Evolutionary conservation across 2,329 filamentous ascomycete genomes (phyloP).

Genomic region (Paracorniculantispora psalliotae): DNA sequence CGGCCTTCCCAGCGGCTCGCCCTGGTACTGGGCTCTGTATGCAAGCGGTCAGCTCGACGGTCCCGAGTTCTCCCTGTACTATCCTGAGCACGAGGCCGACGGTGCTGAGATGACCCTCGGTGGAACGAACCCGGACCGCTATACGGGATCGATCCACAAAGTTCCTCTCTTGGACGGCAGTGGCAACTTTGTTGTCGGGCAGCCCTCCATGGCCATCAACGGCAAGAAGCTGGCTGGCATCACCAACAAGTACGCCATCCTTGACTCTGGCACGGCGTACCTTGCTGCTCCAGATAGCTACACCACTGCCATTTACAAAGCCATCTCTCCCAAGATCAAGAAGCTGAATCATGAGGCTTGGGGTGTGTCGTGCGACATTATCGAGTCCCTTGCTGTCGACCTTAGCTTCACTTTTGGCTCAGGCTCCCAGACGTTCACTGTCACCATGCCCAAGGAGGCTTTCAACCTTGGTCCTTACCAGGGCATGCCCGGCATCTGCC

Average conservation of each 20-base stretch:
- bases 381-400: conserved; percentile 24
- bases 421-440: conserved; percentile 19
- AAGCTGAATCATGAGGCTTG: conserved; percentile 29
- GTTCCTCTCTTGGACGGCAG: conserved; percentile 21
- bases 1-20: conserved; percentile 11
- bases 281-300: conserved; percentile 27
- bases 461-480: conserved; percentile 31
- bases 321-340: conserved; percentile 26
- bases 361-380: conserved; percentile 28
- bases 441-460: conserved; percentile 24
- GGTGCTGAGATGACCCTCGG: conserved; percentile 29
- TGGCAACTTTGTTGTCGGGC: conserved; percentile 14
- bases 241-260: conserved; percentile 18
- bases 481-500: conserved; percentile 22
- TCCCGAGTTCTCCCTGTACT: conserved; percentile 26
- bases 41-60: conserved; percentile 21
- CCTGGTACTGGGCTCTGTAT: conserved; percentile 27
- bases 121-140: conserved; percentile 26
- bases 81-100: conserved; percentile 18
- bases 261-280: conserved; percentile 29
- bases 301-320: conserved; percentile 25
- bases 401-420: conserved; percentile 27
- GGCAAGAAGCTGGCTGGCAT: conserved; percentile 16
- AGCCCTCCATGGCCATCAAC: conserved; percentile 22
- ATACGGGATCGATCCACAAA: conserved; percentile 23